phyloP scores from a whole-genome alignment of 495 filamentous ascomycete species.

The Daldinia bambusicola region DNA sequence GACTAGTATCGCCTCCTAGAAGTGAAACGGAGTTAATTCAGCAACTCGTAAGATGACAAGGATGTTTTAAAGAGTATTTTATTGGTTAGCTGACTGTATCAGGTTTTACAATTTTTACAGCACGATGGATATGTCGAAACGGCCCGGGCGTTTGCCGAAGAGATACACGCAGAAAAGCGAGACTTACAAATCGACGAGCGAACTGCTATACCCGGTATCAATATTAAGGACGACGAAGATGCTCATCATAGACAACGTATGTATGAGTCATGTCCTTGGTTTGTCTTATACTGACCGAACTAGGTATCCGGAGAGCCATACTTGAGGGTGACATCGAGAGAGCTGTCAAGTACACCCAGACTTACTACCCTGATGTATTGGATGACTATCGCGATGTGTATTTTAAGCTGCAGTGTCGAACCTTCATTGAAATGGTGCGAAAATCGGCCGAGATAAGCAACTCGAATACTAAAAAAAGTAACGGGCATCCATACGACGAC shows the following conservation, averaged over 20 bases:
- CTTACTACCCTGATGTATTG: conserved; percentile 83
- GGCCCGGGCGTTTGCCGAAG: conserved; percentile 85
- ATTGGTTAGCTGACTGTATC: conserved; percentile 33
- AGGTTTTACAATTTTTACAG: conserved; percentile 88
- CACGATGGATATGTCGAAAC: conserved; percentile 99
- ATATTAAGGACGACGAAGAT: conserved; percentile 86
- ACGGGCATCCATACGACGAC: conserved; percentile 60
- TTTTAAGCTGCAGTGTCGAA: conserved; percentile 89
- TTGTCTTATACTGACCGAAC: conserved; percentile 33
- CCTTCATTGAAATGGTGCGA: conserved; percentile 96
- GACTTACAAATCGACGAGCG: conserved; percentile 67
- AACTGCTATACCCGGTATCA: conserved; percentile 67
- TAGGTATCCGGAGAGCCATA: conserved; percentile 88
- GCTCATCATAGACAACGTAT: conserved; percentile 88
- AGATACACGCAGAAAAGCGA: conserved; percentile 76
- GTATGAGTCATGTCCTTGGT: conserved; percentile 38
- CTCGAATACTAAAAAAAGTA: conserved; percentile 45
- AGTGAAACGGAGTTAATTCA: conserved; percentile 84
- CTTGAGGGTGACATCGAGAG: conserved; percentile 93
- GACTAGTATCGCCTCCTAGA: conserved; percentile 59
- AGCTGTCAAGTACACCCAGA: conserved; percentile 81
- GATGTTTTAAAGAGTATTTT: background rate
- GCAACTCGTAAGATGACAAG: conserved; percentile 60
- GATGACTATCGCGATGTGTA: conserved; percentile 86
- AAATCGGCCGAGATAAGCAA: conserved; percentile 74